Percentiles rank a stretch among this genome's conserved stretches.
These are phyloP conservation scores for Solanum ahanhuiri DNA, from an alignment of 257 asterid species.

Conservation along the genomic window DNA sequence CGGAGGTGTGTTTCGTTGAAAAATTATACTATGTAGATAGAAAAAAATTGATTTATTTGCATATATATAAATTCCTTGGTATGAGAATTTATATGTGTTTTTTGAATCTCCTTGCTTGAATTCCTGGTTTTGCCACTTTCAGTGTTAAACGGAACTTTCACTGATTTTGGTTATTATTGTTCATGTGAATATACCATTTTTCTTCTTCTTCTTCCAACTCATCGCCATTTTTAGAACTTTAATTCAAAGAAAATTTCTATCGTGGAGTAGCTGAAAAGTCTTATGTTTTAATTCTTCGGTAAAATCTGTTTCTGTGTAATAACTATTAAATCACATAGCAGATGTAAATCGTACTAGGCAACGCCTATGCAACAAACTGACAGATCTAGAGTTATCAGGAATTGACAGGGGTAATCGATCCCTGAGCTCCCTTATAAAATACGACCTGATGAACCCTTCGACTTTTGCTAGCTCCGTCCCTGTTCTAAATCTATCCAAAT, in stretches of 20 bases:
- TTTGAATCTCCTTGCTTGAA: not conserved
- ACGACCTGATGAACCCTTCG: accelerated
- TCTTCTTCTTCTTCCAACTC: not conserved
- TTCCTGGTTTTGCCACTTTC: not conserved
- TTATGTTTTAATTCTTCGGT: not conserved
- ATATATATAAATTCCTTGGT: not conserved
- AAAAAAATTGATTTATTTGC: no score
- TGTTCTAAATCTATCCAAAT: not conserved
- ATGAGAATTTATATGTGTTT: not conserved
- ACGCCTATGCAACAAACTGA: not conserved
- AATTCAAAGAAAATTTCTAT: not conserved
- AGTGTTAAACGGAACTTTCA: not conserved
- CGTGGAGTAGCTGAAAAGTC: not conserved
- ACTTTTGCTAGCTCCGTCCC: no score
- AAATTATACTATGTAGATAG: not conserved
- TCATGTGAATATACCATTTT: not conserved
- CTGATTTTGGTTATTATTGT: no score
- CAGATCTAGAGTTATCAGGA: not conserved
- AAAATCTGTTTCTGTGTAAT: no score
- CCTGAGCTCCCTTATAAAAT: no score
- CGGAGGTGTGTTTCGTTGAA: not conserved
- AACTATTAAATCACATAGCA: not conserved
- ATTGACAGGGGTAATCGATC: not conserved
- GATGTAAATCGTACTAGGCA: not conserved
- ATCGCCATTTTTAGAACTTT: not conserved